Percentiles rank a stretch among this genome's conserved stretches.
These are phyloP conservation scores for Ophiostoma triangulosporum DNA, from an alignment of 2,329 filamentous ascomycete species.

Conservation along the genomic window DNA sequence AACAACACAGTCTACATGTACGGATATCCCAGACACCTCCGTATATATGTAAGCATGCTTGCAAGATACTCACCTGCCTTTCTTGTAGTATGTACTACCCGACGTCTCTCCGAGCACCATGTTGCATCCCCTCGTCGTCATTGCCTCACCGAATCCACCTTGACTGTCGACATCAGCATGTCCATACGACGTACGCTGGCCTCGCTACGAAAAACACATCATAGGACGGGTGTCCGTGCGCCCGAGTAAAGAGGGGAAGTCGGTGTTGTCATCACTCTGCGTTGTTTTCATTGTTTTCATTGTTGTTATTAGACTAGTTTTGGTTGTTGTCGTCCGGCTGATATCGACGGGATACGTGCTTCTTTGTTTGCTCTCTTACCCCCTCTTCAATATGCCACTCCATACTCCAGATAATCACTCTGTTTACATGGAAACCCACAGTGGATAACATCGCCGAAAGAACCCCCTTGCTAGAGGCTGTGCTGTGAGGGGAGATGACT, in stretches of 20 bases:
- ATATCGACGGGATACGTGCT: too few relatives aligned
- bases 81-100: too few relatives aligned
- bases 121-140: not conserved
- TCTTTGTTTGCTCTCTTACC: not conserved
- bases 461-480: conserved; percentile 1
- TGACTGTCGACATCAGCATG: not conserved
- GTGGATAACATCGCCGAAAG: not conserved
- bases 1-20: too few relatives aligned
- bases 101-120: too few relatives aligned
- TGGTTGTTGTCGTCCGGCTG: too few relatives aligned
- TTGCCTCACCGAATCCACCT: not conserved
- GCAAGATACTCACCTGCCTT: too few relatives aligned
- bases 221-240: not conserved
- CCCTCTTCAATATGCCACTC: not conserved
- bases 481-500: not conserved
- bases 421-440: not conserved
- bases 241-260: not conserved
- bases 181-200: not conserved
- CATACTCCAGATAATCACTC: not conserved
- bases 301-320: too few relatives aligned
- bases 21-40: too few relatives aligned
- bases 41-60: too few relatives aligned
- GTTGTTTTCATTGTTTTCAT: not conserved
- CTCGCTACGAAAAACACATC: not conserved
- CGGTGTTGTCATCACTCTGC: not conserved